Base-by-base conservation (phyloP, 192 early-diverging fungal species). In the Gaertneriomyces semiglobifer region DNA sequence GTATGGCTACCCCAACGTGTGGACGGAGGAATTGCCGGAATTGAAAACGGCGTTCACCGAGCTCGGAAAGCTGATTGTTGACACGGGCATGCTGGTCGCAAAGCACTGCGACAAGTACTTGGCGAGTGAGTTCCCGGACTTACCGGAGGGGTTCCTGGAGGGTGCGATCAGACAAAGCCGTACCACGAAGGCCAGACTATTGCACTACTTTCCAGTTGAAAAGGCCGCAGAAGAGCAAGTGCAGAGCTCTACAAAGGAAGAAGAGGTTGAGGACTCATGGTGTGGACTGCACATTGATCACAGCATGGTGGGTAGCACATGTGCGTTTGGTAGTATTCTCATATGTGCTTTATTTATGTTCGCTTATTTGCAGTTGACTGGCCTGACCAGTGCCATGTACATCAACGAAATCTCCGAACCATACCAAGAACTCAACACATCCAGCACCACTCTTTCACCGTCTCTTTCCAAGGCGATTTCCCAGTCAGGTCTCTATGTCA, bases 271-370 rank as follows among this genome's bases (percentile, higher is more conserved):
- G 62, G 87, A 83, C 60, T 81, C 81, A 7, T 88, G 86, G 88
- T 88, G 88, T 44, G 88, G 88, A 12, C 79, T 85, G 78, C 88
- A 89, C 61, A 45, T 86, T 14, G 88, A 89, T 55, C 86, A 89
- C 60, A 48, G 42, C 44, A 73, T 73, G 60, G 25, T 33, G 25
- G 25, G 25, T 33, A 33, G 25, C 25, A 33, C 25, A 45, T 65
- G 25, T 33, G 25, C 25, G 25, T 33, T 33, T 33, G 25, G 10
- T 11, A 14, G 19, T 57, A 11, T n/a, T 9, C 38, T 18, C 33
- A 25, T 57, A 38, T 57, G 55, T 33, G 25, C 2, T 33, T 33
- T 9, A 9, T 9, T 14, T 44, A 14, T 60, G 25, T 18, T 50
- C 80, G 76, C 7, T 75, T 77, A 2, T 33, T 33, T 33, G 25